phyloP scores from a whole-genome alignment of 768 basidiomycete species.

The Megacollybia marginata region DNA sequence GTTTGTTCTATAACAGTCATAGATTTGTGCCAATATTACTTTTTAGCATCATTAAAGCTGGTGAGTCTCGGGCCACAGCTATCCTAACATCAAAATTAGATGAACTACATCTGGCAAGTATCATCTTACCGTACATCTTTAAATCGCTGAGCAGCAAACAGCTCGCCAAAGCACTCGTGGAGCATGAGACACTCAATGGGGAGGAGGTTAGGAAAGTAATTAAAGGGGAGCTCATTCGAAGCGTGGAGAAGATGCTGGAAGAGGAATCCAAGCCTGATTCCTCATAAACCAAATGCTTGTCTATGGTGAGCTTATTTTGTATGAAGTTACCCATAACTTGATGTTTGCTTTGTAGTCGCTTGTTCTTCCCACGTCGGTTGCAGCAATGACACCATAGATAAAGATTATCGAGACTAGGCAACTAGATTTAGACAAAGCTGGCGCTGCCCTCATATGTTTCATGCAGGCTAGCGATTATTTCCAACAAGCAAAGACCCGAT shows the following conservation, averaged over 20 bases:
- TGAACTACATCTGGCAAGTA: slow-evolving; percentile 66
- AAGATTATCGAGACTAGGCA: no score
- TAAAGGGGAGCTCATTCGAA: slow-evolving; percentile 73
- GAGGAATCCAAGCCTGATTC: slow-evolving; percentile 35
- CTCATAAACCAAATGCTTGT: slow-evolving; percentile 2
- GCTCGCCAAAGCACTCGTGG: slow-evolving; percentile 89
- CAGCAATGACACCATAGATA: no score
- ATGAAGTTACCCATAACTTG: no score
- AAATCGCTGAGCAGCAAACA: slow-evolving; percentile 17
- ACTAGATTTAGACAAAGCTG: no score
- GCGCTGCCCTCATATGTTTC: no score
- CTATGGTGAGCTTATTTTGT: no score
- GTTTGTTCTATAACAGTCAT: slow-evolving; percentile 21
- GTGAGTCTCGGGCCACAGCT: slow-evolving; percentile 56
- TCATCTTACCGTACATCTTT: neutral
- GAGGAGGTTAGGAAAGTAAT: slow-evolving; percentile 86
- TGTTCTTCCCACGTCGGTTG: no score
- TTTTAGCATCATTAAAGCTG: slow-evolving; percentile 55
- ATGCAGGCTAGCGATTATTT: no score
- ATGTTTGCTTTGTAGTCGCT: no score
- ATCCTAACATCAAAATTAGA: slow-evolving; percentile 61
- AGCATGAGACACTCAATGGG: slow-evolving; percentile 86
- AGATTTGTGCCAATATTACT: slow-evolving; percentile 6
- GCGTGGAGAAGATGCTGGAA: slow-evolving; percentile 57
- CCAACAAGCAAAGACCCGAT: no score